A percentile compares a stretch with the other conserved stretches of the same genome.
Conservation (phyloP, 805 yeast species). For the Suhomyces kilbournensis region DNA sequence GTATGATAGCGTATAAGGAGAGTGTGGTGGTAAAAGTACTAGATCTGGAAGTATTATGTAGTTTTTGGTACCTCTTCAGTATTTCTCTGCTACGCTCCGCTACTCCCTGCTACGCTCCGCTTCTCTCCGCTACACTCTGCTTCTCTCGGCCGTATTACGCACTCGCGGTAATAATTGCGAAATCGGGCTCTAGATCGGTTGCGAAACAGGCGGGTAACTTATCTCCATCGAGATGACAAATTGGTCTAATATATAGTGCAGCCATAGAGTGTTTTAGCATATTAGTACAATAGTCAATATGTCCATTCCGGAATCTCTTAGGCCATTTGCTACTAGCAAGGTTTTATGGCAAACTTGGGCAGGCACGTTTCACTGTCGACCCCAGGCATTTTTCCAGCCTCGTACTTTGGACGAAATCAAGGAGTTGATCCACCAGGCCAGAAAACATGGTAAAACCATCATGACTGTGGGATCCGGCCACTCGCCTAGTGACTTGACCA, state of each 20-base stretch:
- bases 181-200: not conserved
- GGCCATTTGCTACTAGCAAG: constrained; percentile 38
- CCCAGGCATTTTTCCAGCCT: constrained; percentile 81
- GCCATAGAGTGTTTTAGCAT: too few species aligned
- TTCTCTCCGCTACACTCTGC: too few species aligned
- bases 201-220: not conserved
- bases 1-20: too few species aligned
- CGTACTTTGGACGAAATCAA: constrained; percentile 61
- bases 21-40: too few species aligned
- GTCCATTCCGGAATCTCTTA: constrained; percentile 33
- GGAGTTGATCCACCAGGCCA: constrained; percentile 65
- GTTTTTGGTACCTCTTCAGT: too few species aligned
- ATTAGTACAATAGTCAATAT: too few species aligned
- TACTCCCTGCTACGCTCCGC: too few species aligned
- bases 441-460: constrained; percentile 55
- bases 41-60: too few species aligned
- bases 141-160: not conserved
- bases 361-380: constrained; percentile 74
- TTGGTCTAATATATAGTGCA: too few species aligned
- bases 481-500: constrained; percentile 88
- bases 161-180: not conserved
- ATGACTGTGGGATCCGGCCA: constrained; percentile 92
- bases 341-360: constrained; percentile 80
- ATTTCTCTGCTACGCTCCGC: too few species aligned
- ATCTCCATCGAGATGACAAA: not conserved